Evolutionary conservation across 1,284 basidiomycete species (phyloP).

Genomic region (Moesziomyces antarcticus): DNA sequence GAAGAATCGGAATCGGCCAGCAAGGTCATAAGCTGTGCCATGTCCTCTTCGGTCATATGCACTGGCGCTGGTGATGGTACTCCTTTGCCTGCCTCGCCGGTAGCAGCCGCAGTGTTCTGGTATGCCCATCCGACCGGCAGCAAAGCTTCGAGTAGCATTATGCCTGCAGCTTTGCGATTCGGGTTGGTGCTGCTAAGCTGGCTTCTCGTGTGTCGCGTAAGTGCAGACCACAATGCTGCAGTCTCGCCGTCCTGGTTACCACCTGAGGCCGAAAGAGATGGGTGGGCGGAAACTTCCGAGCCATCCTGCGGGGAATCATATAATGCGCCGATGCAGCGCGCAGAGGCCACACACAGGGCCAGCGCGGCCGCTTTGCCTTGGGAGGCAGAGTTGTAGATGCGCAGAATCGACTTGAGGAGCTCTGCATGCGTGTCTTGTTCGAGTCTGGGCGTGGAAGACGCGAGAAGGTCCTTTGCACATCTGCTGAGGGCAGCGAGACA

Average conservation of each 20-base stretch:
- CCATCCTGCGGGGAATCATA: background rate
- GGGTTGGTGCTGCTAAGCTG: constrained; percentile 39
- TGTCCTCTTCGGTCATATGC: constrained; percentile 20
- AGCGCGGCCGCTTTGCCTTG: constrained; percentile 29
- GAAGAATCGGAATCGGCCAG: constrained; percentile 26
- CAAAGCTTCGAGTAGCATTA: constrained; percentile 29
- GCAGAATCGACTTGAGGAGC: constrained; percentile 14
- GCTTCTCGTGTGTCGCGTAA: constrained; percentile 23
- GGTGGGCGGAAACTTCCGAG: too few species aligned
- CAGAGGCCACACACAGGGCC: constrained; percentile 32
- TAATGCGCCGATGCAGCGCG: constrained; percentile 17
- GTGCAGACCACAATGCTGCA: constrained; percentile 19
- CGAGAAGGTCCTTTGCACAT: background rate
- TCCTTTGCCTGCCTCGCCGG: background rate
- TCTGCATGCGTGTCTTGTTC: background rate
- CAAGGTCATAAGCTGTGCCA: constrained; percentile 35
- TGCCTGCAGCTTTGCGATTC: constrained; percentile 28
- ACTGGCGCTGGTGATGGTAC: constrained; percentile 5
- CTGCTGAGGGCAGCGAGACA: constrained; percentile 15
- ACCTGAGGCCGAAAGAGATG: background rate
- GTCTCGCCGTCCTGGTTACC: constrained; percentile 17
- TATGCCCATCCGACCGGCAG: constrained; percentile 27
- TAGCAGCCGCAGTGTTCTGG: background rate
- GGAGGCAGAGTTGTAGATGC: constrained; percentile 27
- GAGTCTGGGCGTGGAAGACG: background rate